Base-by-base conservation (phyloP, 1,284 basidiomycete species). In the Abortiporus biennis region DNA sequence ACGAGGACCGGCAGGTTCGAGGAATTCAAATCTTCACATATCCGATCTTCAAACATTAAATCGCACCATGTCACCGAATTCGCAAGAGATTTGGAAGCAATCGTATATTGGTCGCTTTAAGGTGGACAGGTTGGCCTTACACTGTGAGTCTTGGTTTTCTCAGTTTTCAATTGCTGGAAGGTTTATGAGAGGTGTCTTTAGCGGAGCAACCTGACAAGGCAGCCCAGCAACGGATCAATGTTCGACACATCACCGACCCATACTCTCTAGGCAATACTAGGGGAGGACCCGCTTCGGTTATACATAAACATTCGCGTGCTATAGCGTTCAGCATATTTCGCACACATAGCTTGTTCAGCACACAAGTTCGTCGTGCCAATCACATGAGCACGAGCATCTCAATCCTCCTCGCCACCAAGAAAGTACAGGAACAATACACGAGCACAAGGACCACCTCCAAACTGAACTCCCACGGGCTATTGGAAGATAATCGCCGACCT, bases 231-330 rank as follows among this genome's bases (percentile, higher is more conserved):
- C 77, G 85, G 20, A 64, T 88, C 8, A 74, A 76, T 43, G 66
- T 86, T 30, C 66, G 69, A 2, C 77, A 79, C 45, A 67, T 77
- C 44, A 62, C 68, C 13, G 76, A 76, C 50, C 71, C 72, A 0
- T 69, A 65, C 46, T 63, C 62, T 20, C 57, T 59, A 35, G 55
- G 59, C 3, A 68, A 66, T 36, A 66, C 57, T 8, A 63, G 61
- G 12, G 71, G 71, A 33, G 80, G 81, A 1, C 85, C 85, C 1
- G 67, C 69, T 25, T 71, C 76, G 17, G 78, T 83, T 43, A 75
- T 89, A 31, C 85, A 89, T 58, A 85, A 85, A 48, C 85, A 89
- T 54, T 87, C 85, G 1, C 77, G 79, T 43, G 81, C 81, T 3
- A 61, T 75, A 22, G 85, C 83, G 1, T 88, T 87, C 59, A 85